Evolutionary conservation across 352 stramenopile species (phyloP), one percentile per base, ranked within the genome.

Genomic region (Phytophthora pisi): DNA sequence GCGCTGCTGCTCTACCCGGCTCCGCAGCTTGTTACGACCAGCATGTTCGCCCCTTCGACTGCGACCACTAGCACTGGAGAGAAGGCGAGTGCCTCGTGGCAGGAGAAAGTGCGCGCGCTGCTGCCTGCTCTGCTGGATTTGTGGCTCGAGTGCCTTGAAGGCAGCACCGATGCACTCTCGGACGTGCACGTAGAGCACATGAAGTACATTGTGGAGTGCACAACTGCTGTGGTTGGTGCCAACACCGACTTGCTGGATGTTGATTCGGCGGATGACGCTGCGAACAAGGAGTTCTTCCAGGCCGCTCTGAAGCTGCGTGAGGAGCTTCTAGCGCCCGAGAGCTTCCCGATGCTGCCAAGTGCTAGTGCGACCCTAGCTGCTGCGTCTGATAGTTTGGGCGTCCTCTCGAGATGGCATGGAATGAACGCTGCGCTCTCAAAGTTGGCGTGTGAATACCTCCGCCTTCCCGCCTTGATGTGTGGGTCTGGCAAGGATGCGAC

Each of bases 121-220:
- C 58, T 95, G 18, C 69, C 74, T 10, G 75, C 82, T 11, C 62
- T 95, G 31, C 65, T 92, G 1, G 81, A 91, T 38, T 73, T 95
- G 52, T 95, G 88, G 88, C 71, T 95, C 11, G 85, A 93, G 53
- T 92, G 80, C 45, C 28, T 85, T 0, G 84, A 91, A 20, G 78
- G 74, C 30, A 82, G 84, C 18, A 65, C 57, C 0, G 85, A 93
- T 28, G 69, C 75, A 10, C 72, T 93, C 1, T 79, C 78, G 13
- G 80, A 92, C n/a, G 70, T 82, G 9, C 83, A 86, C 45, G 53
- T 92, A 11, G 80, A 91, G 65, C 82, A 92, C 71, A 84, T 95
- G 74, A 79, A 88, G 63, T 84, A 85, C 51, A 86, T 93, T 59
- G 78, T 92, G n/a, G 84, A 93, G 72, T 86, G 82, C 57, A 67